Percentiles rank a stretch among this genome's conserved stretches.
Evolutionary conservation across 345 rosid genomes (phyloP).

Genomic region (sweet orange (Citrus sinensis)): DVS_A1.0 CM039163.1:50017501-50018000

Average conservation of each 20-base stretch:
- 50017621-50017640: too few relatives aligned
- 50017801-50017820: neutral
- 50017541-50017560: too few relatives aligned
- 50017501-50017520: too few relatives aligned
- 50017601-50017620: too few relatives aligned
- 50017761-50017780: neutral
- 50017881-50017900: neutral
- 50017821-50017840: constrained; percentile 13
- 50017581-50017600: too few relatives aligned
- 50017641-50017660: neutral
- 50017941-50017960: neutral
- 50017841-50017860: neutral
- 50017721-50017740: neutral
- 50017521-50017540: too few relatives aligned
- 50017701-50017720: neutral
- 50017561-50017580: too few relatives aligned
- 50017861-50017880: neutral
- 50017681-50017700: neutral
- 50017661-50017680: neutral
- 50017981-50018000: neutral
- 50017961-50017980: neutral
- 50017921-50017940: neutral
- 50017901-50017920: neutral
- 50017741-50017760: constrained; percentile 7
- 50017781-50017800: too few relatives aligned